Conservation (phyloP, 108 stramenopile species). For the Skeletonema marinoi region DNA sequence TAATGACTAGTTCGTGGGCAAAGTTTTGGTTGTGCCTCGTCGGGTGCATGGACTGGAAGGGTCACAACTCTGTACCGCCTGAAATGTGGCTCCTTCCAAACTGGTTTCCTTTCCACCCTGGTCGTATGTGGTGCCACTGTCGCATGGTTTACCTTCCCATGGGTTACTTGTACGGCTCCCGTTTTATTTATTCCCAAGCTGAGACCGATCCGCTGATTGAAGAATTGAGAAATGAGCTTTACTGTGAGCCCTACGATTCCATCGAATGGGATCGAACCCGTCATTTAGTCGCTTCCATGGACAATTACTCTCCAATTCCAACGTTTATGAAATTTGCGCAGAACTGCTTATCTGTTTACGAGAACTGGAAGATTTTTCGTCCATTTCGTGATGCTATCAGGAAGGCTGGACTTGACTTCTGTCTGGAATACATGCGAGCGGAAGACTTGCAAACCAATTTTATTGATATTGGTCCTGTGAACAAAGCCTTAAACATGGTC, state of each 20-base stretch:
- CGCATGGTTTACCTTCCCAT: constrained; percentile 99
- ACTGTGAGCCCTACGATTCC: constrained; percentile 64
- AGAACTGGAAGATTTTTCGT: constrained; percentile 73
- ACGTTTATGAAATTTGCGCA: constrained; percentile 86
- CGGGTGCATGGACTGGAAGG: constrained; percentile 96
- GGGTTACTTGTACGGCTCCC: constrained; percentile 91
- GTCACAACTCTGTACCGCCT: constrained; percentile 93
- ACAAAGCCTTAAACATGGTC: constrained; percentile 96
- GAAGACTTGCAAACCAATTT: constrained; percentile 98
- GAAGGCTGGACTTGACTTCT: constrained; percentile 75
- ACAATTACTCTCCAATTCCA: constrained; percentile 94
- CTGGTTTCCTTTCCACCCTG: constrained; percentile 98
- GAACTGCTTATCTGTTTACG: constrained; percentile 83
- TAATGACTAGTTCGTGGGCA: constrained; percentile 94
- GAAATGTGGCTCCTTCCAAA: constrained; percentile 99
- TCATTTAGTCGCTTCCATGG: constrained; percentile 86
- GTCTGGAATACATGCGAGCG: constrained; percentile 86
- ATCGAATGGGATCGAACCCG: constrained; percentile 90
- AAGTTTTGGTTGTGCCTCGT: constrained; percentile 97
- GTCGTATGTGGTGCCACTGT: constrained; percentile 98
- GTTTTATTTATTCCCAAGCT: constrained; percentile 77
- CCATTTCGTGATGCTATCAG: constrained; percentile 69
- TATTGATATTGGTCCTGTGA: constrained; percentile 97
- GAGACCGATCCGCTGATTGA: constrained; percentile 75
- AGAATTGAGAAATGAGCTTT: constrained; percentile 79